Percentiles rank a stretch among this genome's conserved stretches.
Conservation (phyloP, 2,329 filamentous ascomycete species). For the Cyphellophora attinorum region DNA sequence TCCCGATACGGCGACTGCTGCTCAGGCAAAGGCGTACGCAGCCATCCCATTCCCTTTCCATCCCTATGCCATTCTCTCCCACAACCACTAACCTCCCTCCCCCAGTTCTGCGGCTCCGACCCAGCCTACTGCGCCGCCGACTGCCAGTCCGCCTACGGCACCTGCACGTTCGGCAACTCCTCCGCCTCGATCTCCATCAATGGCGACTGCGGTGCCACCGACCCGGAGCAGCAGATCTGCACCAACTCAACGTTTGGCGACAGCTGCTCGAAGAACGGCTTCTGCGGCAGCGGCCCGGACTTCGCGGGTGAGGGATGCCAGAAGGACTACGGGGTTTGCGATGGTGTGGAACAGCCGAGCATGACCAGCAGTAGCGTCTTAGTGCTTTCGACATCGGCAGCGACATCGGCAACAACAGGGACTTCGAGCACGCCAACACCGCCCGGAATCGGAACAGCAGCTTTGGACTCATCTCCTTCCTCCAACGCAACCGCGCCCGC, state of each 20-base stretch:
- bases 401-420: background rate
- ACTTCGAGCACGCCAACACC: background rate
- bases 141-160: conserved; percentile 1
- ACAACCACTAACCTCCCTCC: too few relatives aligned
- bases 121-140: conserved; percentile 2
- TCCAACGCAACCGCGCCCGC: background rate
- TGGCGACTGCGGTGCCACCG: conserved; percentile 1
- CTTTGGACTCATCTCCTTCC: too few relatives aligned
- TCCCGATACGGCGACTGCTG: background rate
- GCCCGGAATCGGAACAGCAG: background rate
- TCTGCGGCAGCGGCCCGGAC: conserved; percentile 1
- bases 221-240: background rate
- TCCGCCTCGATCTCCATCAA: background rate
- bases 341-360: background rate
- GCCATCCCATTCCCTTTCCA: too few relatives aligned
- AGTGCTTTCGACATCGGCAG: too few relatives aligned
- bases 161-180: background rate
- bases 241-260: conserved; percentile 1
- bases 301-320: conserved; percentile 1
- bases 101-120: conserved; percentile 1
- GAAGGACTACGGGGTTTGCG: background rate
- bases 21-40: background rate
- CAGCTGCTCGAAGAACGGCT: conserved; percentile 1
- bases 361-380: too few relatives aligned
- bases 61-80: too few relatives aligned